Evolutionary conservation across 345 rosid genomes (phyloP).

Genomic region (Viola odorata): DNA sequence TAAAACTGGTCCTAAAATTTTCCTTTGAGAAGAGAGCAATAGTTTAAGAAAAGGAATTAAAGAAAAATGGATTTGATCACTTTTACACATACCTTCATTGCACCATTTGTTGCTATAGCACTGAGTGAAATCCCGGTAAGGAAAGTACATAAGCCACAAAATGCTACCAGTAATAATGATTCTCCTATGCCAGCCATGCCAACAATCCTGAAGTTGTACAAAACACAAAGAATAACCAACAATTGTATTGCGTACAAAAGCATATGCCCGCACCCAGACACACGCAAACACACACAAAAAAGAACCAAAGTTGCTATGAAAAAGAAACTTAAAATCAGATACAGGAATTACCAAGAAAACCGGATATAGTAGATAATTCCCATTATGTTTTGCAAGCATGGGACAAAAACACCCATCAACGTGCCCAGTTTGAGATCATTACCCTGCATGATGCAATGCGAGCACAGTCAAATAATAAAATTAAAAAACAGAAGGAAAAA

Average conservation of each 20-base stretch:
- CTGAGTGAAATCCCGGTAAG: constrained; percentile 87
- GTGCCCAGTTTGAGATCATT: constrained; percentile 77
- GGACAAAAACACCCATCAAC: constrained; percentile 97
- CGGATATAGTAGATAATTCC: constrained; percentile 99
- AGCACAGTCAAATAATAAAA: constrained; percentile 1
- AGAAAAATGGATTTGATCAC: no score
- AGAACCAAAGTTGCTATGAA: not conserved
- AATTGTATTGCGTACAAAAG: not conserved
- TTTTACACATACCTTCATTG: constrained; percentile 72
- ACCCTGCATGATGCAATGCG: constrained; percentile 48
- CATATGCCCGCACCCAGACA: not conserved
- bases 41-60: no score
- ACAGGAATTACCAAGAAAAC: constrained; percentile 70
- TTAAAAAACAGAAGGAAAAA: not conserved
- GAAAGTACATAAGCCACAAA: constrained; percentile 94
- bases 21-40: no score
- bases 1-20: no score
- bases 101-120: constrained; percentile 99
- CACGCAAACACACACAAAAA: not conserved
- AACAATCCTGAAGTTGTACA: constrained; percentile 66
- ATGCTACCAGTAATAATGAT: constrained; percentile 67
- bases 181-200: constrained; percentile 97
- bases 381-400: constrained; percentile 95
- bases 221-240: not conserved
- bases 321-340: constrained; percentile 7